Evolutionary conservation across 805 yeast species (phyloP), one percentile per base, ranked within the genome.

Genomic region (Teunomyces pallodes): DNA sequence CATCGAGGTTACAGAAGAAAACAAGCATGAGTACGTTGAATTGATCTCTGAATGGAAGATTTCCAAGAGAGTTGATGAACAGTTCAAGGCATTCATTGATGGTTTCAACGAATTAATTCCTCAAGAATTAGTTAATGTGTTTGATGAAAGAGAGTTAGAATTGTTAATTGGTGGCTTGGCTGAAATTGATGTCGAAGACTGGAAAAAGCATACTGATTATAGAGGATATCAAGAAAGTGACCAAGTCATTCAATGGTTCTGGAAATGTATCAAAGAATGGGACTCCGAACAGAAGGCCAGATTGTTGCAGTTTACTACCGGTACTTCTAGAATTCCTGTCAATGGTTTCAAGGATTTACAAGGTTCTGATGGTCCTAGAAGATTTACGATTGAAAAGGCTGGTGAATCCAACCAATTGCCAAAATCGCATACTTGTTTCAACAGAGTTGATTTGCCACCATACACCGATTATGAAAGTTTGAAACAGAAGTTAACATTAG

Each of bases 181-280:
- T 2, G 99, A 94, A 62, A 92, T 94, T 61, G 99, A 94, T 69
- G 87, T 92, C 49, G 97, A 91, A 55, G 99, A 94, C 75, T 94
- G 99, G 99, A 94, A 90, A 74, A 91, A 90, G 66, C 97, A 94
- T 68, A 94, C 99, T 16, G 99, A 94, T 69, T 94, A 94, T 73
- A 83, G 99, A 74, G 99, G 99, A 4, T 94, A 92, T 70, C 92
- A 90, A 66, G 98, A 94, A 71, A 83, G 83, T 54, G 99, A 94
- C 70, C 96, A 90, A 72, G 97, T 90, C 44, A 84, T 94, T 57
- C 96, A 92, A 74, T 94, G 99, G 99, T 94, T 94, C 81, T 94
- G 99, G 99, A 84, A 83, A 69, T 87, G 95, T 71, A 84, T 94
- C 58, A 76, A 84, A 45, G 88, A 85, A 64, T 91, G 97, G 97